Evolutionary conservation across 768 basidiomycete species (phyloP).

Genomic region (Hydnum rufescens): DNA sequence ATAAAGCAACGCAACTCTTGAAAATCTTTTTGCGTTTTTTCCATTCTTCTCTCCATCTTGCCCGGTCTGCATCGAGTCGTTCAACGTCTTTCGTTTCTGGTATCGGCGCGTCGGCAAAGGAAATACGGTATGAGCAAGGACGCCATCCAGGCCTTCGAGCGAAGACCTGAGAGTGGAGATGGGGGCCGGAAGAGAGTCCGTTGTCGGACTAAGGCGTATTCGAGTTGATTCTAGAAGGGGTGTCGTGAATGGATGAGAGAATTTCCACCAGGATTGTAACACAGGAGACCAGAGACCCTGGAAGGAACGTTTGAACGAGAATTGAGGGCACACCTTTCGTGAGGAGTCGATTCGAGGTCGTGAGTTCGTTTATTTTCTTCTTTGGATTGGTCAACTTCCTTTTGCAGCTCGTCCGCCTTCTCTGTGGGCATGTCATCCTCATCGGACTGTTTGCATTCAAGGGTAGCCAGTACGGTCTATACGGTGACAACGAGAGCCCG

Average conservation of each 20-base stretch:
- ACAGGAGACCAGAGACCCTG: neutral
- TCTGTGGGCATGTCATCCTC: constrained; percentile 44
- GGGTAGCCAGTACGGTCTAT: neutral
- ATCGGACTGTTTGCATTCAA: constrained; percentile 29
- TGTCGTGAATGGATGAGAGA: too few species aligned
- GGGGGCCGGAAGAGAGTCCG: constrained; percentile 38
- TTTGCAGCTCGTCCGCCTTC: constrained; percentile 39
- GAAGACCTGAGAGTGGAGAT: constrained; percentile 15
- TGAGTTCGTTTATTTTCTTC: constrained; percentile 39
- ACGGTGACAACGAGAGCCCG: neutral
- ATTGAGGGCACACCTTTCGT: constrained; percentile 8
- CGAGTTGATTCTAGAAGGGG: constrained; percentile 44
- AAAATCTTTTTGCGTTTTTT: constrained; percentile 54
- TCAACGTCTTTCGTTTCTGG: constrained; percentile 54
- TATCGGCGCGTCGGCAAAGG: constrained; percentile 26
- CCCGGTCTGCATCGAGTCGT: constrained; percentile 53
- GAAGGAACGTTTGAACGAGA: neutral
- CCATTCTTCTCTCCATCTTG: constrained; percentile 69
- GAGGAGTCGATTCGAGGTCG: constrained; percentile 12
- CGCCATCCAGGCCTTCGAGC: constrained; percentile 29
- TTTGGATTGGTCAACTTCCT: constrained; percentile 33
- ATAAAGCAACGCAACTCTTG: too few species aligned
- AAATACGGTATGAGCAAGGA: constrained; percentile 44
- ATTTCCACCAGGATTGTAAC: too few species aligned
- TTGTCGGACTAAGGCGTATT: constrained; percentile 46